These are phyloP conservation scores for Aspergillus coremiiformis DNA, from an alignment of 495 filamentous ascomycete species.

Conservation along the genomic window DNA sequence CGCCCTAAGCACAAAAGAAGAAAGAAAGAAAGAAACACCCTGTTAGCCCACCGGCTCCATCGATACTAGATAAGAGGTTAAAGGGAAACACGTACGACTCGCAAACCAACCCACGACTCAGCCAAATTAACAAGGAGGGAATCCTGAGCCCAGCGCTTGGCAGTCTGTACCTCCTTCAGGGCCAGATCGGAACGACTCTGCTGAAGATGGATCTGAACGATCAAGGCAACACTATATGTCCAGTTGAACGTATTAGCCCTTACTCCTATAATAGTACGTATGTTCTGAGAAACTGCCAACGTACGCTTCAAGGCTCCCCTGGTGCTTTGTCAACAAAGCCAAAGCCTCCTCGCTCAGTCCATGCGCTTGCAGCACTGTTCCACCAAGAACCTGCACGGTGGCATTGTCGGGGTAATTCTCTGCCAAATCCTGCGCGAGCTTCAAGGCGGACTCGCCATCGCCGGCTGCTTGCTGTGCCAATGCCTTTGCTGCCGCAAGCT, in stretches of 20 bases:
- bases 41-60: no score
- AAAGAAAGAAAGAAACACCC: no score
- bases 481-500: slow-evolving; percentile 69
- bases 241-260: neutral
- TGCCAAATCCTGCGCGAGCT: slow-evolving; percentile 58
- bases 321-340: slow-evolving; percentile 66
- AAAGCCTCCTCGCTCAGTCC: slow-evolving; percentile 80
- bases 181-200: slow-evolving; percentile 89
- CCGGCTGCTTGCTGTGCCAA: slow-evolving; percentile 62
- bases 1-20: slow-evolving; percentile 51
- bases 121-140: slow-evolving; percentile 88
- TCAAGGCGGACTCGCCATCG: slow-evolving; percentile 52
- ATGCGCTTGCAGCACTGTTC: slow-evolving; percentile 66
- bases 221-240: slow-evolving; percentile 53
- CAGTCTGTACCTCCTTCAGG: slow-evolving; percentile 79
- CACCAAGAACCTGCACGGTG: slow-evolving; percentile 72
- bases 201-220: slow-evolving; percentile 83
- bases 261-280: neutral
- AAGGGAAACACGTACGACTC: slow-evolving; percentile 55
- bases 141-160: slow-evolving; percentile 92
- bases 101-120: slow-evolving; percentile 88
- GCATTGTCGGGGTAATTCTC: slow-evolving; percentile 60
- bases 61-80: no score
- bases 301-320: slow-evolving; percentile 77
- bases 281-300: no score